Conservation (phyloP, 139 green algal species). For the Coelastrella sp. region DNA sequence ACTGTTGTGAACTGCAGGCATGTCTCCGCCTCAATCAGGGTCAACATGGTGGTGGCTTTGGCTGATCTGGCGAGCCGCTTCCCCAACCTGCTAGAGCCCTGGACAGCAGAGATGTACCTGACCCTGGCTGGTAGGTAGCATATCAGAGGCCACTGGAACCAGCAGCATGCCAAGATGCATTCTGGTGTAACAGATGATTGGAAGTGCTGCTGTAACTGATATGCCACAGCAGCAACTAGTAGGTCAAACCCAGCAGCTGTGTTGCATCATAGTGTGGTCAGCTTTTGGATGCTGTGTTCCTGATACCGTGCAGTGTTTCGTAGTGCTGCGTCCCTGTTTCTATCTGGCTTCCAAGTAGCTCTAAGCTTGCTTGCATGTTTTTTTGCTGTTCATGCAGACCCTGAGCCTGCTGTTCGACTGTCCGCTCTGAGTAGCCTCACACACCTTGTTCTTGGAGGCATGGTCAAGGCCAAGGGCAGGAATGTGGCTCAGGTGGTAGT, state of each 20-base stretch:
- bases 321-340: no score
- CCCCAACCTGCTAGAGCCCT: slow-evolving; percentile 95
- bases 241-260: no score
- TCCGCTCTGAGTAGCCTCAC: slow-evolving; percentile 90
- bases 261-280: no score
- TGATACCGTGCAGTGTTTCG: no score
- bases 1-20: not conserved
- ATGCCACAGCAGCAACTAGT: not conserved
- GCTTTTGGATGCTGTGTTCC: no score
- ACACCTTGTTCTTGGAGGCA: slow-evolving; percentile 97
- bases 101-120: slow-evolving; percentile 88
- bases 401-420: slow-evolving; percentile 48
- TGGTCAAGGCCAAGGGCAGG: slow-evolving; percentile 95
- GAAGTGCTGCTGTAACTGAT: not conserved
- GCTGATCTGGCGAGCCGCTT: slow-evolving; percentile 92
- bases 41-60: slow-evolving; percentile 88
- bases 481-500: slow-evolving; percentile 87
- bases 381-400: not conserved
- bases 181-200: no score
- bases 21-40: slow-evolving; percentile 55
- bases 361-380: no score
- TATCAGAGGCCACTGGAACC: not conserved
- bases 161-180: not conserved
- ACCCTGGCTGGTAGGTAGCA: slow-evolving; percentile 57
- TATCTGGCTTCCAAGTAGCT: no score